Conservation (phyloP, 1,139 yeast genomes). For the Candida freyschussii region DNA sequence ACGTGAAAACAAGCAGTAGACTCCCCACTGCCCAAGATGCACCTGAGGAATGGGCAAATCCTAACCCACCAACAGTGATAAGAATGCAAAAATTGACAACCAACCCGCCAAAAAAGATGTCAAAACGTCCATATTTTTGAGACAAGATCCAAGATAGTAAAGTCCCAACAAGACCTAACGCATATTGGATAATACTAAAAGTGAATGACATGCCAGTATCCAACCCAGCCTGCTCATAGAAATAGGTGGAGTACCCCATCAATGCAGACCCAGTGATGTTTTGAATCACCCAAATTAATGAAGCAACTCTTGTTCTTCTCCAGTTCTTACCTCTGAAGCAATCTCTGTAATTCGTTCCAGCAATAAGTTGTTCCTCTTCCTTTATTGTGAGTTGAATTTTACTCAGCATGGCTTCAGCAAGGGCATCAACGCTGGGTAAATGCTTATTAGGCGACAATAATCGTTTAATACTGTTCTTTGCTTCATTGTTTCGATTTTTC, state of each 20-base stretch:
- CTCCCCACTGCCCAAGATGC: conserved; percentile 27
- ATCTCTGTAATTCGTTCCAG: conserved; percentile 33
- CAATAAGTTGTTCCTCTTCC: conserved; percentile 25
- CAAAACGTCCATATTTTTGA: conserved; percentile 28
- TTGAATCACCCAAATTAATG: conserved; percentile 44
- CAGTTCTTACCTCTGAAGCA: conserved; percentile 44
- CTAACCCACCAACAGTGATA: conserved; percentile 32
- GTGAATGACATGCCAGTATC: conserved; percentile 27
- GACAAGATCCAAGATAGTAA: conserved; percentile 28
- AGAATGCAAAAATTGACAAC: conserved; percentile 26
- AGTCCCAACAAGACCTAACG: conserved; percentile 31
- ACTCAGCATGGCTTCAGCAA: conserved; percentile 24
- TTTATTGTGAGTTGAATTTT: conserved; percentile 30
- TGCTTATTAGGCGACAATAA: conserved; percentile 9
- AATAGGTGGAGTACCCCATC: conserved; percentile 40
- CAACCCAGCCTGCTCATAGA: conserved; percentile 35
- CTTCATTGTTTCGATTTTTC: conserved; percentile 13
- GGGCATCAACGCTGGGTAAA: conserved; percentile 12
- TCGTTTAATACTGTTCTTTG: conserved; percentile 14
- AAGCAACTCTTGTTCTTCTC: conserved; percentile 50
- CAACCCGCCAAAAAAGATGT: conserved; percentile 31
- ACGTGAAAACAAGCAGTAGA: conserved; percentile 32
- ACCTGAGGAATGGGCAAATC: conserved; percentile 18
- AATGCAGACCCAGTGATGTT: conserved; percentile 47
- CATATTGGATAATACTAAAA: conserved; percentile 30